A percentile compares a stretch with the other conserved stretches of the same genome.
phyloP scores from a whole-genome alignment of 2,329 filamentous ascomycete species.

The Pseudogymnoascus sp. region DNA sequence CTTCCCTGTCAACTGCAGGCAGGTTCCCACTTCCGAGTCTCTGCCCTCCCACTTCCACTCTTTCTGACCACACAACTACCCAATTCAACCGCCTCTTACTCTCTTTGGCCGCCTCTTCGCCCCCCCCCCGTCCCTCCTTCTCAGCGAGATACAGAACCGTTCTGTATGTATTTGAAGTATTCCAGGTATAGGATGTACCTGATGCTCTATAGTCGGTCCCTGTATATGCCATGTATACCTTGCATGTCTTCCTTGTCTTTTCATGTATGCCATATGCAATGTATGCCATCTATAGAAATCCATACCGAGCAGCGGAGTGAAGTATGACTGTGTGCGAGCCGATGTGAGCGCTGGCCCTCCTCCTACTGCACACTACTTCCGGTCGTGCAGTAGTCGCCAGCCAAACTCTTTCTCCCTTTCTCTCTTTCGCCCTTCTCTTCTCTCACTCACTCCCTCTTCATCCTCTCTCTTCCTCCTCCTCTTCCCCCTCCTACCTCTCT shows the following conservation, averaged over 20 bases:
- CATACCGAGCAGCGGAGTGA: neutral
- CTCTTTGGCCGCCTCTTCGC: neutral
- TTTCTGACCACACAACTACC: neutral
- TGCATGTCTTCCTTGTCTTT: neutral
- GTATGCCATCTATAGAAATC: neutral
- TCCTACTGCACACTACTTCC: neutral
- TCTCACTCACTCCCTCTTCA: neutral
- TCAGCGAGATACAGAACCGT: neutral
- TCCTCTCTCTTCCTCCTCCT: neutral
- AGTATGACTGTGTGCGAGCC: neutral
- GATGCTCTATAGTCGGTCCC: neutral
- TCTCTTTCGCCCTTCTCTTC: neutral
- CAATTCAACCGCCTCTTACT: neutral
- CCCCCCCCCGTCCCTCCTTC: neutral
- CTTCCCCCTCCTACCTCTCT: neutral
- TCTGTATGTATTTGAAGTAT: neutral
- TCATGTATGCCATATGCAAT: neutral
- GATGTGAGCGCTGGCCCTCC: no score
- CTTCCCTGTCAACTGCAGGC: neutral
- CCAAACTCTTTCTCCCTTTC: neutral
- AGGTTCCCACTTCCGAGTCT: neutral
- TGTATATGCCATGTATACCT: neutral
- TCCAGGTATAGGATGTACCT: neutral
- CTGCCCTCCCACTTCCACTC: neutral
- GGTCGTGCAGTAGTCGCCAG: neutral